Conservation (phyloP, 768 basidiomycete species). For the Phanerochaete carnosa region DNA sequence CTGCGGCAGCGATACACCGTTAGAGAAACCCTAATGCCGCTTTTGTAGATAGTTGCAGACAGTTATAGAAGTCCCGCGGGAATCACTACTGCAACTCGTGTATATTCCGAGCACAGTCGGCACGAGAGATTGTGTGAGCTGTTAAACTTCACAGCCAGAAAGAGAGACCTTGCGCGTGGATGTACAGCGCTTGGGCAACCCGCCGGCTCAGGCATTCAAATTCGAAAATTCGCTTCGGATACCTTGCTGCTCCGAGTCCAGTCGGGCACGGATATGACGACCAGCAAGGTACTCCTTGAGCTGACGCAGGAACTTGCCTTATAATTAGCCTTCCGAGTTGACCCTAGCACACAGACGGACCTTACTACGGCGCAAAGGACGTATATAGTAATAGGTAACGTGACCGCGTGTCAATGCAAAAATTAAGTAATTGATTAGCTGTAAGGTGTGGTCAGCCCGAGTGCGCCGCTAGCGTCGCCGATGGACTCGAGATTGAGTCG, state of each 20-base stretch:
- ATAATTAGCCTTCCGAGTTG: background rate
- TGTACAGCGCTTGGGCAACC: background rate
- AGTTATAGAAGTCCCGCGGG: background rate
- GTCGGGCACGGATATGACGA: no score
- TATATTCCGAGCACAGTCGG: no score
- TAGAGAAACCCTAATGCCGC: background rate
- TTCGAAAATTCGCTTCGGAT: no score
- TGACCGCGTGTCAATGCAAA: background rate
- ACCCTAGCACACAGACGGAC: background rate
- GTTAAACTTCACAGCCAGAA: no score
- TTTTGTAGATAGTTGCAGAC: background rate
- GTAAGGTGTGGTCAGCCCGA: background rate
- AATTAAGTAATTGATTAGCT: background rate
- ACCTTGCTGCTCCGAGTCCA: no score
- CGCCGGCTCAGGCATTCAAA: background rate
- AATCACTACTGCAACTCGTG: no score
- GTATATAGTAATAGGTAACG: background rate
- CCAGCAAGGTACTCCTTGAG: no score
- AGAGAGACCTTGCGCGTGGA: no score
- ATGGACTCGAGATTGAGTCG: background rate
- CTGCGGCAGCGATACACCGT: background rate
- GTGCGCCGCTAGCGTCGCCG: no score
- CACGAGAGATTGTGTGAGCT: no score
- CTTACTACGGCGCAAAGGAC: background rate
- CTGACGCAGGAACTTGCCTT: background rate